Evolutionary conservation across 345 rosid genomes (phyloP).

Genomic region (Populus davidiana): DNA sequence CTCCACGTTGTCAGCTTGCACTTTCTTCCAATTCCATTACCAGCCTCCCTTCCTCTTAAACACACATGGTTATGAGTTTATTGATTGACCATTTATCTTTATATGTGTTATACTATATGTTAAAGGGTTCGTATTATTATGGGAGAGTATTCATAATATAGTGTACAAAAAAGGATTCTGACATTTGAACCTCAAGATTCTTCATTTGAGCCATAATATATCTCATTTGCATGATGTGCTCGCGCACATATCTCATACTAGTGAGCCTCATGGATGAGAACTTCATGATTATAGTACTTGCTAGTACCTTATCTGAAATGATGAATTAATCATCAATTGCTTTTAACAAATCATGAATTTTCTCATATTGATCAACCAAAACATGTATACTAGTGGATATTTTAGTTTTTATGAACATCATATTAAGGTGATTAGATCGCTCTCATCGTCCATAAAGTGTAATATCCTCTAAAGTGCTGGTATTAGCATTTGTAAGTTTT

Average conservation of each 20-base stretch:
- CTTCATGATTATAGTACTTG: background rate
- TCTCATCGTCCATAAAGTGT: background rate
- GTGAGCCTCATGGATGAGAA: background rate
- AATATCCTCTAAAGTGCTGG: background rate
- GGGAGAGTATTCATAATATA: background rate
- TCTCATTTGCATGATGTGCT: background rate
- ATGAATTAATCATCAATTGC: background rate
- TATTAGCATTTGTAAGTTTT: background rate
- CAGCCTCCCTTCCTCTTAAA: background rate
- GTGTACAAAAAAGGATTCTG: background rate
- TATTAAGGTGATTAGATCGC: background rate
- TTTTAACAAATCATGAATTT: background rate
- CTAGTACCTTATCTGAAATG: too few relatives aligned
- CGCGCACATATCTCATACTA: accelerated
- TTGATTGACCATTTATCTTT: background rate
- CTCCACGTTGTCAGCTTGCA: background rate
- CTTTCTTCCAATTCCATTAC: background rate
- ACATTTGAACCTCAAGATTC: background rate
- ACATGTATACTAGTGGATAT: background rate
- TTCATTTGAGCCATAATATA: background rate
- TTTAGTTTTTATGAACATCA: background rate
- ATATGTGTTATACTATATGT: background rate
- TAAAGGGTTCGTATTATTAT: background rate
- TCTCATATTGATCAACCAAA: background rate
- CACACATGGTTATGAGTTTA: background rate